Evolutionary conservation across 1,139 yeast species (phyloP).

Genomic region (Zygoascus hellenicus): DNA sequence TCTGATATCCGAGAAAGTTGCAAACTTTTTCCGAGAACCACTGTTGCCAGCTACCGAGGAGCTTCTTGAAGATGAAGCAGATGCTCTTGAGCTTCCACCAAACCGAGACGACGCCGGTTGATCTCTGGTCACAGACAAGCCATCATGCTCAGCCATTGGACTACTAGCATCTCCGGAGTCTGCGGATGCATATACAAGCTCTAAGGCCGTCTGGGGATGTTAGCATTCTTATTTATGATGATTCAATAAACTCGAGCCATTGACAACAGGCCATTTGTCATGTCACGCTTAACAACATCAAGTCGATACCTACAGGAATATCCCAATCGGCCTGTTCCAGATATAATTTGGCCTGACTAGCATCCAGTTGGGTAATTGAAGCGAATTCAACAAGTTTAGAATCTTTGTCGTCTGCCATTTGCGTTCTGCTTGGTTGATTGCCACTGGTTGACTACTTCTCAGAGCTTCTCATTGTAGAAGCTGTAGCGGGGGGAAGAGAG

Average conservation of each 20-base stretch:
- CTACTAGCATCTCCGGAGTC: constrained; percentile 2
- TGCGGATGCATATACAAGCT: constrained; percentile 8
- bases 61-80: constrained; percentile 3
- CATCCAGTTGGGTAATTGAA: constrained; percentile 11
- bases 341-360: constrained; percentile 41
- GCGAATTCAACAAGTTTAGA: constrained; percentile 8
- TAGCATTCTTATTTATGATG: background rate
- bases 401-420: constrained; percentile 7
- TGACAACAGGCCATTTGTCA: constrained; percentile 9
- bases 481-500: background rate
- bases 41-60: constrained; percentile 7
- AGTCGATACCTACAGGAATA: constrained; percentile 28
- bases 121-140: background rate
- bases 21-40: constrained; percentile 24
- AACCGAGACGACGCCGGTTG: background rate
- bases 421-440: background rate
- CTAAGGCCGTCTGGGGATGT: constrained; percentile 8
- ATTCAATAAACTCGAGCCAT: background rate
- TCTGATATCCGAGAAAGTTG: constrained; percentile 46
- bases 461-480: background rate
- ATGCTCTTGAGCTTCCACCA: background rate
- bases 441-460: background rate
- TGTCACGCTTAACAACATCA: constrained; percentile 10
- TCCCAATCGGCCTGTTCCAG: constrained; percentile 40
- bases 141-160: background rate